Percentiles rank a stretch among this genome's conserved stretches.
These are phyloP conservation scores for Phytopythium sindhum DNA, from an alignment of 352 stramenopile genomes.

Conservation along the genomic window DNA sequence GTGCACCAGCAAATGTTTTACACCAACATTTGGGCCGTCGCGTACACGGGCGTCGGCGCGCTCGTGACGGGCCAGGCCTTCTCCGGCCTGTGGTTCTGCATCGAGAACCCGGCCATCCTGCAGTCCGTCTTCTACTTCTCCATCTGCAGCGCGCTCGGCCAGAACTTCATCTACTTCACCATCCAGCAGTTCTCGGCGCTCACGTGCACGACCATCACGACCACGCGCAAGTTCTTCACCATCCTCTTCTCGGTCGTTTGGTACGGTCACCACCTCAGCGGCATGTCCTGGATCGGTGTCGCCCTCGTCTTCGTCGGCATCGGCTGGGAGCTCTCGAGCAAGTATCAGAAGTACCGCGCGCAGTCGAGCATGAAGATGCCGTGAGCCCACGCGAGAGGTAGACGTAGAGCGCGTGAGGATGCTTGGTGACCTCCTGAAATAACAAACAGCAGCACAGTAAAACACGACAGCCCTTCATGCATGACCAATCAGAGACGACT, in stretches of 20 bases:
- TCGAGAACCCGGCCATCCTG: conserved; percentile 81
- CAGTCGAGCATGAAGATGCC: conserved; percentile 39
- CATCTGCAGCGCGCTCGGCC: conserved; percentile 93
- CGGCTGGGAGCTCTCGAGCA: conserved; percentile 80
- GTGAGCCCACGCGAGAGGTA: not conserved
- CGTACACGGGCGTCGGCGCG: conserved; percentile 77
- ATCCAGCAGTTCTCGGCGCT: conserved; percentile 98
- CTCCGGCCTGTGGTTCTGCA: conserved; percentile 72
- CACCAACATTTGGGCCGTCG: conserved; percentile 86
- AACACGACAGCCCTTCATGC: not conserved
- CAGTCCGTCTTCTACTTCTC: conserved; percentile 93
- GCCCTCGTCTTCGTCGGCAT: conserved; percentile 90
- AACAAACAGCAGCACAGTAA: conserved; percentile 2
- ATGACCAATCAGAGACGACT: not conserved
- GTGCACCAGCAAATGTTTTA: conserved; percentile 91
- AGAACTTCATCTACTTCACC: conserved; percentile 99
- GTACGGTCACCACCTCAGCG: conserved; percentile 92
- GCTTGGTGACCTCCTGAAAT: not conserved
- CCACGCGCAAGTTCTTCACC: conserved; percentile 99
- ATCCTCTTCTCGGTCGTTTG: conserved; percentile 97
- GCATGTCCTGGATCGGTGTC: conserved; percentile 90
- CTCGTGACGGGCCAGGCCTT: conserved; percentile 73
- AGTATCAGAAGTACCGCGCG: conserved; percentile 83
- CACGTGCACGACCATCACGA: conserved; percentile 99
- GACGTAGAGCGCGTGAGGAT: not conserved